phyloP scores from a whole-genome alignment of 768 basidiomycete species.

The Termitomyces heimii region DNA sequence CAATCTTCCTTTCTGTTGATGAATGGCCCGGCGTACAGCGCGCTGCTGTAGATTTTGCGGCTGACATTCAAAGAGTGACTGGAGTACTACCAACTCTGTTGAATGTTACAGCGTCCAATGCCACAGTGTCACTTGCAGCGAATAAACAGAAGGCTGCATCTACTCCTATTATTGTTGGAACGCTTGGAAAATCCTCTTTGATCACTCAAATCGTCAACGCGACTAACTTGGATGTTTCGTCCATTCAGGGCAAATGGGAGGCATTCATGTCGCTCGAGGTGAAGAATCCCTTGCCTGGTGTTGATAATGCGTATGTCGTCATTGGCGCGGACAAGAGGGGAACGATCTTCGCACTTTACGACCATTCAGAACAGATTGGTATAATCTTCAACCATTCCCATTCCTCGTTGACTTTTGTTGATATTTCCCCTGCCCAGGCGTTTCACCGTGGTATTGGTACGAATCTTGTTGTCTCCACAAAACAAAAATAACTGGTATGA shows the following conservation, averaged over 20 bases:
- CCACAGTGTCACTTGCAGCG: slow-evolving; percentile 23
- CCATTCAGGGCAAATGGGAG: slow-evolving; percentile 63
- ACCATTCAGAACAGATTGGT: slow-evolving; percentile 68
- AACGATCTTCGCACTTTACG: slow-evolving; percentile 60
- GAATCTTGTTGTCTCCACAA: slow-evolving; percentile 13
- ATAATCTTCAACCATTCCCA: neutral
- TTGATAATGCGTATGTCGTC: slow-evolving; percentile 58
- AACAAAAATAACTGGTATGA: neutral
- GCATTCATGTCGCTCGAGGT: slow-evolving; percentile 48
- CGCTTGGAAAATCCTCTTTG: slow-evolving; percentile 51
- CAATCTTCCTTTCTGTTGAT: slow-evolving; percentile 44
- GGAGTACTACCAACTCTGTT: slow-evolving; percentile 41
- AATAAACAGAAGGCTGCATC: slow-evolving; percentile 3
- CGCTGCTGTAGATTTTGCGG: slow-evolving; percentile 52
- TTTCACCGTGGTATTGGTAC: slow-evolving; percentile 66
- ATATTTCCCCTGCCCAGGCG: slow-evolving; percentile 28
- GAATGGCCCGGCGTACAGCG: slow-evolving; percentile 64
- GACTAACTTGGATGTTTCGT: slow-evolving; percentile 48
- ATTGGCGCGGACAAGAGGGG: slow-evolving; percentile 67
- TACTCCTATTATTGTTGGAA: slow-evolving; percentile 57
- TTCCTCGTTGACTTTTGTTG: neutral
- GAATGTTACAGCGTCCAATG: slow-evolving; percentile 45
- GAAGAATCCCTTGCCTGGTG: slow-evolving; percentile 48
- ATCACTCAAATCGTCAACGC: slow-evolving; percentile 45
- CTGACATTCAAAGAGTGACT: slow-evolving; percentile 57